These are phyloP conservation scores for Trichoderma reesei DNA, from an alignment of 495 filamentous ascomycete genomes.

Conservation along the genomic window DNA sequence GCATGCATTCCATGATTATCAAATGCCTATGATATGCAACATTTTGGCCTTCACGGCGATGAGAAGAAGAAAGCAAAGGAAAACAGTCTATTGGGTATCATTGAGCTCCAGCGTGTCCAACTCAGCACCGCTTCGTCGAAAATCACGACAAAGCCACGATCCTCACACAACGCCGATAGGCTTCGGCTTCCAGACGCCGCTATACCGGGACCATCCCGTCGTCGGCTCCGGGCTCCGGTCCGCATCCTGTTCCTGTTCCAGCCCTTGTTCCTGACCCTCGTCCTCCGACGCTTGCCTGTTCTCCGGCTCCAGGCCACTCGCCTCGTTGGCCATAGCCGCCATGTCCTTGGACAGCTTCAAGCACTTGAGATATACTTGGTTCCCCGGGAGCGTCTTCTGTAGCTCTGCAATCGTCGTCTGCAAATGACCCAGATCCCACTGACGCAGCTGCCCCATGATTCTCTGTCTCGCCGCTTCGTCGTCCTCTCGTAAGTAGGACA, in stretches of 20 bases:
- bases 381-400: slow-evolving; percentile 24
- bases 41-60: no score
- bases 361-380: slow-evolving; percentile 24
- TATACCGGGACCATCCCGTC: slow-evolving; percentile 43
- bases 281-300: not conserved
- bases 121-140: not conserved
- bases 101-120: not conserved
- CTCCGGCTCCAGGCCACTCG: slow-evolving; percentile 18
- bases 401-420: slow-evolving; percentile 25
- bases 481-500: slow-evolving; percentile 5
- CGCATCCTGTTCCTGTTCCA: not conserved
- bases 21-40: no score
- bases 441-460: slow-evolving; percentile 7
- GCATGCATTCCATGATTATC: slow-evolving; percentile 14
- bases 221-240: not conserved
- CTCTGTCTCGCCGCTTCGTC: slow-evolving; percentile 13
- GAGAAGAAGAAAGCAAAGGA: no score
- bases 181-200: slow-evolving; percentile 49
- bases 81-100: not conserved
- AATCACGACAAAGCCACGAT: not conserved
- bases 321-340: slow-evolving; percentile 12
- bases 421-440: slow-evolving; percentile 12
- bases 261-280: not conserved
- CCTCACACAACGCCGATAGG: slow-evolving; percentile 42
- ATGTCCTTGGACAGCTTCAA: slow-evolving; percentile 23